Conservation (phyloP, 73 alveolate species). For the Paramecium tetraurelia region DNA sequence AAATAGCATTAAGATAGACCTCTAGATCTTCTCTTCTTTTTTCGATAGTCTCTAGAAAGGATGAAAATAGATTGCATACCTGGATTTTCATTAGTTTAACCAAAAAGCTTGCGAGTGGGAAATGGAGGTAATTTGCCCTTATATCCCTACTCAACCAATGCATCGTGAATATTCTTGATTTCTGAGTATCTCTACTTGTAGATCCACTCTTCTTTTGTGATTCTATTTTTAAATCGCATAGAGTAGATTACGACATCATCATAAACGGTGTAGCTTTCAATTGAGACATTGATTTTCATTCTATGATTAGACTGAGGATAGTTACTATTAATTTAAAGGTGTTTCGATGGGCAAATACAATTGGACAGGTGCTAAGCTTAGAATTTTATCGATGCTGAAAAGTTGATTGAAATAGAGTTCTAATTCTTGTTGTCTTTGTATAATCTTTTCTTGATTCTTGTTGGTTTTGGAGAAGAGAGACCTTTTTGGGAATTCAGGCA, state of each 20-base stretch:
- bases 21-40: slow-evolving; percentile 38
- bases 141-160: not conserved
- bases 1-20: not conserved
- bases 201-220: slow-evolving; percentile 17
- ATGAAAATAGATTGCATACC: not conserved
- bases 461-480: not conserved
- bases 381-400: not conserved
- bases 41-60: not conserved
- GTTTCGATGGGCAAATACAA: not conserved
- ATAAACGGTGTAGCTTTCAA: slow-evolving; percentile 23
- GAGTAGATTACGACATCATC: slow-evolving; percentile 34
- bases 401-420: slow-evolving; percentile 5
- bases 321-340: not conserved
- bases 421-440: not conserved
- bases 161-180: slow-evolving; percentile 29
- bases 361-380: not conserved
- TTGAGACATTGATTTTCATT: not conserved
- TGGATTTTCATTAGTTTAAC: slow-evolving; percentile 33
- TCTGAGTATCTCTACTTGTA: slow-evolving; percentile 22
- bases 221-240: not conserved
- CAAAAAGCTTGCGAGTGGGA: not conserved
- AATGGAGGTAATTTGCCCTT: slow-evolving; percentile 10
- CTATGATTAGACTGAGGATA: not conserved
- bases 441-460: not conserved
- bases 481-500: slow-evolving; percentile 36